A percentile compares a stretch with the other conserved stretches of the same genome.
These are phyloP conservation scores for Arthrobotrys musiformis DNA, from an alignment of 2,329 filamentous ascomycete species.

Conservation along the genomic window DNA sequence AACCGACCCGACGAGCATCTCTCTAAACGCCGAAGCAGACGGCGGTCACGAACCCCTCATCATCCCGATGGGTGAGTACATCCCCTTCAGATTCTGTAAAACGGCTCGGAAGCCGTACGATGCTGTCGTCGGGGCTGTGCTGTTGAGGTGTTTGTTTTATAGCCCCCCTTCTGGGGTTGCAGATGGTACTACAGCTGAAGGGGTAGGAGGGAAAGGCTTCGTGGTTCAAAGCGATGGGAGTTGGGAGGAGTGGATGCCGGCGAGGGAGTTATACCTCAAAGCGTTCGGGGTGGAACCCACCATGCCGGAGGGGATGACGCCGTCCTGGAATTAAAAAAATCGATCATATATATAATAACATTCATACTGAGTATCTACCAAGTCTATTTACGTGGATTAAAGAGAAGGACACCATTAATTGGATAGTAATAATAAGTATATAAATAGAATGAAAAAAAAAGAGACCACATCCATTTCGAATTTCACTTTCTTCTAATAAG, in stretches of 20 bases:
- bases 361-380: too few relatives aligned
- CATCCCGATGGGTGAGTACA: not conserved
- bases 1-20: not conserved
- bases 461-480: constrained; percentile 3
- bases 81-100: constrained; percentile 25
- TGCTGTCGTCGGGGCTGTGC: constrained; percentile 12
- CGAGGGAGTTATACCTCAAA: constrained; percentile 14
- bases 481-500: constrained; percentile 15
- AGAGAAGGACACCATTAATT: not conserved
- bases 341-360: not conserved
- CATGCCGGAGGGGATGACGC: constrained; percentile 20
- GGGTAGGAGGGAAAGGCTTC: constrained; percentile 5
- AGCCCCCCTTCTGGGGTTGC: not conserved
- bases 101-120: constrained; percentile 36
- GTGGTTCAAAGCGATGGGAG: constrained; percentile 3
- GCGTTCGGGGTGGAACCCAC: constrained; percentile 10
- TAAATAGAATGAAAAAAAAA: not conserved
- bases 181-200: too few relatives aligned
- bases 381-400: too few relatives aligned
- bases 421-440: not conserved
- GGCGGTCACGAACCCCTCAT: constrained; percentile 6
- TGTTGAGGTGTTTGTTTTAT: constrained; percentile 27
- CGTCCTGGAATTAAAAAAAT: not conserved
- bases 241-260: constrained; percentile 28
- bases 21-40: constrained; percentile 10